These are phyloP conservation scores for Cladophialophora exuberans DNA, from an alignment of 2,329 filamentous ascomycete genomes.

Conservation along the genomic window DNA sequence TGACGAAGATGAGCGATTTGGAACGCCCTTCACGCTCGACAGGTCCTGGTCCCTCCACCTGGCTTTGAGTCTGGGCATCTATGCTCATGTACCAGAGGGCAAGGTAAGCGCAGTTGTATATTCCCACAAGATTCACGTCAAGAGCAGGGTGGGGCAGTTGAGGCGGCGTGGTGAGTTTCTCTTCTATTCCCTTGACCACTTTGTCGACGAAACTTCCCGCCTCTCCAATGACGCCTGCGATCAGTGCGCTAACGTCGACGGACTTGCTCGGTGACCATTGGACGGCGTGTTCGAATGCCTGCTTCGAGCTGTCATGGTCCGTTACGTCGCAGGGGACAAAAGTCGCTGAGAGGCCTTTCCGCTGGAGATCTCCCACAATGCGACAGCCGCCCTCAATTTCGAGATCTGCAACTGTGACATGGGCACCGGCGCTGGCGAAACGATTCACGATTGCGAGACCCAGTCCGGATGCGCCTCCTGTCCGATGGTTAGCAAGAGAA, in stretches of 20 bases:
- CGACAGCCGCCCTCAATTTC: background rate
- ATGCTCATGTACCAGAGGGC: constrained; percentile 37
- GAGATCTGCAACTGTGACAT: constrained; percentile 44
- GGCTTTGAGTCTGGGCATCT: background rate
- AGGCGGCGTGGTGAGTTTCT: constrained; percentile 21
- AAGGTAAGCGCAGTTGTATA: constrained; percentile 36
- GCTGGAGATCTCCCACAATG: background rate
- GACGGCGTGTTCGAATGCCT: constrained; percentile 38
- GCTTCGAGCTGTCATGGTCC: constrained; percentile 35
- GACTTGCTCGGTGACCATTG: constrained; percentile 28
- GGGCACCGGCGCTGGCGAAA: constrained; percentile 44
- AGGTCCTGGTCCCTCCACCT: background rate
- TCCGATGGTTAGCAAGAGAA: background rate
- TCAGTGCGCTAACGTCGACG: constrained; percentile 38
- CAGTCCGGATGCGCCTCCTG: constrained; percentile 39
- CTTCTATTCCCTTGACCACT: constrained; percentile 16
- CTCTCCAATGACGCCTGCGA: constrained; percentile 35
- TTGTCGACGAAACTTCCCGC: constrained; percentile 6
- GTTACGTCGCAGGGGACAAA: constrained; percentile 37
- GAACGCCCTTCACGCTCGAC: background rate
- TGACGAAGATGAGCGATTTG: constrained; percentile 28
- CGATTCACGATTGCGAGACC: constrained; percentile 42
- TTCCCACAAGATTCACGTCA: constrained; percentile 36
- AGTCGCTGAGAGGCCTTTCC: constrained; percentile 28
- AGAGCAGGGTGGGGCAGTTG: constrained; percentile 24